These are phyloP conservation scores for Pseudozyma tsukubaensis DNA, from an alignment of 1,284 basidiomycete species.

Conservation along the genomic window DNA sequence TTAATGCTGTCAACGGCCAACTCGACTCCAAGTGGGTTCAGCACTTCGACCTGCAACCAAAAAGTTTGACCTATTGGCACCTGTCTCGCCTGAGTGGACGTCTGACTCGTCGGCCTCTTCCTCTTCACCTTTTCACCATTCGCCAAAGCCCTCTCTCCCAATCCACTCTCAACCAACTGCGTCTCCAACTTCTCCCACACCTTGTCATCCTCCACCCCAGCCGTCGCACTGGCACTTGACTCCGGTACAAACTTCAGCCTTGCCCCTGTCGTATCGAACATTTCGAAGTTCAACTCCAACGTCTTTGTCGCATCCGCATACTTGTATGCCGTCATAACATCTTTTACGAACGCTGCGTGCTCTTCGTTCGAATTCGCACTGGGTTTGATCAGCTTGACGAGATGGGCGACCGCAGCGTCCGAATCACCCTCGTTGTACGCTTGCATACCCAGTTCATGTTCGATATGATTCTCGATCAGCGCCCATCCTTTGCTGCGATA, in stretches of 20 bases:
- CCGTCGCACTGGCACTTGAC: conserved; percentile 24
- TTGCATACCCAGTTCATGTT: conserved; percentile 72
- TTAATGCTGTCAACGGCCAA: conserved; percentile 19
- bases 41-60: conserved; percentile 69
- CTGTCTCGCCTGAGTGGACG: conserved; percentile 20
- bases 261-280: conserved; percentile 25
- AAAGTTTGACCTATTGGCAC: conserved; percentile 66
- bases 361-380: conserved; percentile 53
- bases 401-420: conserved; percentile 71
- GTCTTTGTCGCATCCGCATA: conserved; percentile 28
- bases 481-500: conserved; percentile 68
- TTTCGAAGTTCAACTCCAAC: conserved; percentile 3
- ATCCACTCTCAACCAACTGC: conserved; percentile 24
- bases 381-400: conserved; percentile 63
- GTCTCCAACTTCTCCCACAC: conserved; percentile 39
- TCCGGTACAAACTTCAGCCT: conserved; percentile 23
- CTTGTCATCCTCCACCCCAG: conserved; percentile 10
- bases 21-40: conserved; percentile 70
- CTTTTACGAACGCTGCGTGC: conserved; percentile 70
- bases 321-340: conserved; percentile 71
- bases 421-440: conserved; percentile 72
- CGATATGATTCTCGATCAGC: conserved; percentile 70
- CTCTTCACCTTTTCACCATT: conserved; percentile 18
- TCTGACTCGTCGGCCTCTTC: conserved; percentile 21
- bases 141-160: conserved; percentile 11